A percentile compares a stretch with the other conserved stretches of the same genome.
Conservation (phyloP, 371 early-diverging fungal genomes). For the Actinomortierella wolfii region DNA sequence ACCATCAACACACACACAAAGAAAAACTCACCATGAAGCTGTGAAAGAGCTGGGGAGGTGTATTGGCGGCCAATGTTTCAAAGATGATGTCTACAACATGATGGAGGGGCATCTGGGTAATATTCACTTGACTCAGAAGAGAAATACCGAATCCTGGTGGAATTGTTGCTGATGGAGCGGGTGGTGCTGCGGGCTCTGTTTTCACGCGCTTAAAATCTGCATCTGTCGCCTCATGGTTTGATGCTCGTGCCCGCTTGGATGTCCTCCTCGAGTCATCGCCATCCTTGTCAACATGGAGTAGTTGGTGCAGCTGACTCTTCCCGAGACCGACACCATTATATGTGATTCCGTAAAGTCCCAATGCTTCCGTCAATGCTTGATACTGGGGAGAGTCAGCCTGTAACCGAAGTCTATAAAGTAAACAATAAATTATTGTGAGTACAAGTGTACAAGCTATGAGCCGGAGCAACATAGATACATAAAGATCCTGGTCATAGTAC, state of each 20-base stretch:
- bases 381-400: conserved; percentile 10
- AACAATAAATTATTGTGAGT: too few relatives aligned
- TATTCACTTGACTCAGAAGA: conserved; percentile 35
- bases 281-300: conserved; percentile 29
- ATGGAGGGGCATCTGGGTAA: conserved; percentile 37
- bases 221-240: conserved; percentile 20
- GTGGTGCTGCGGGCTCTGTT: conserved; percentile 13
- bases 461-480: too few relatives aligned
- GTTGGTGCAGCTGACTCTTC: conserved; percentile 40
- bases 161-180: conserved; percentile 11
- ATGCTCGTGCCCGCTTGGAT: conserved; percentile 25
- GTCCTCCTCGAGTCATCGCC: conserved; percentile 30
- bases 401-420: too few relatives aligned
- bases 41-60: conserved; percentile 38
- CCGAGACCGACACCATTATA: conserved; percentile 25
- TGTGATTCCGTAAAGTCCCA: conserved; percentile 30
- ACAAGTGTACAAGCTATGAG: too few relatives aligned
- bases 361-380: conserved; percentile 24
- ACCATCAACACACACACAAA: too few relatives aligned
- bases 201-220: conserved; percentile 29
- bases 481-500: too few relatives aligned
- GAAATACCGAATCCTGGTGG: conserved; percentile 41
- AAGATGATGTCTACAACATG: conserved; percentile 45
- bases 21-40: conserved; percentile 30
- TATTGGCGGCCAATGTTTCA: conserved; percentile 30